Evolutionary conservation across 257 asterid species (phyloP), one percentile per base, ranked within the genome.

Genomic region (Verbascum thapsus): DNA sequence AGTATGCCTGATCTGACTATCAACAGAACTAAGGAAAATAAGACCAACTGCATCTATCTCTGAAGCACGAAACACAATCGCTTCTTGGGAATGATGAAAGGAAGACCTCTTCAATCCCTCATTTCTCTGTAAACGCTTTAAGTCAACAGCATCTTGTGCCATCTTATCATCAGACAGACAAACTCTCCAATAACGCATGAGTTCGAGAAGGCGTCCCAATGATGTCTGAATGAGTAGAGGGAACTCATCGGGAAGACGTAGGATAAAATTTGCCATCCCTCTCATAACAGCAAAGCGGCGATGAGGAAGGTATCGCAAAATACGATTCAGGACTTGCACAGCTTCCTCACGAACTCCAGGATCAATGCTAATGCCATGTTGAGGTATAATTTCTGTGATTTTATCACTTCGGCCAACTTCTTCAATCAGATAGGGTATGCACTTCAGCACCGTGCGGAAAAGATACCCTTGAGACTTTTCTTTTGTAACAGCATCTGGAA

Each of bases 331-430:
- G 42, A 94, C 99, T 78, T 90, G 96, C 57, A 87, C 97, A 63
- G 96, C 95, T 80, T 94, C 99, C 76, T 94, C 99, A 54, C 99
- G 94, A 53, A 94, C 99, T 51, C 96, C 99, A 41, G 99, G 99
- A 77, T 94, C 99, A 51, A 90, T 94, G 66, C 99, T 90, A 61
- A 94, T 94, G 77, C 97, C 96, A 80, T 94, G 99, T 61, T 94
- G 99, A 53, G 99, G 99, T 63, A 94, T 90, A 68, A 94, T 94
- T 85, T 90, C 97, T 4, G 97, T 82, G 66, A 94, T 89, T 77
- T 94, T 94, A 77, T 90, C 97, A 78, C 85, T 94, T 72, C 97
- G 90, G 65, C 94, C 96, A 64, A 92, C 99, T 87, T 94, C 99
- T 80, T 94, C 96, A 47, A 94, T 94, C 78, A 94, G 91, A 79